phyloP scores from a whole-genome alignment of 306 rosid species.

The Urtica urens region DNA sequence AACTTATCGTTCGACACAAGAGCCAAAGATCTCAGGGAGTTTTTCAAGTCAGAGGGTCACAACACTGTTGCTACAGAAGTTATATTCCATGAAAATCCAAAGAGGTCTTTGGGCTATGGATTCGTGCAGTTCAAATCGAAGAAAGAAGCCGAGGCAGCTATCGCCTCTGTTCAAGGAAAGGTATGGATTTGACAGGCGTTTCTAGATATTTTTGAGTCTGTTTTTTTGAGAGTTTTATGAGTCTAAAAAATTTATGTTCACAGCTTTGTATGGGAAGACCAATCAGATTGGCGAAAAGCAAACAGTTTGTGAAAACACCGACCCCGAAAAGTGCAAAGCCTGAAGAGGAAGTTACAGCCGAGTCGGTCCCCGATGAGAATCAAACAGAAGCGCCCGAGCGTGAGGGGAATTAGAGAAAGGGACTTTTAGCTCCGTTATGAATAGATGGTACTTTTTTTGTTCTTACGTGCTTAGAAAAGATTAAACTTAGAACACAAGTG shows the following conservation, averaged over 20 bases:
- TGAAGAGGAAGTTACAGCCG: conserved; percentile 32
- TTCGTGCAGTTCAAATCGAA: conserved; percentile 75
- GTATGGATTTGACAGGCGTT: too few relatives aligned
- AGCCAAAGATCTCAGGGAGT: conserved; percentile 64
- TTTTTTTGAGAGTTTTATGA: conserved; percentile 7
- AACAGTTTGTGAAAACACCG: conserved; percentile 49
- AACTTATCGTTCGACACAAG: conserved; percentile 63
- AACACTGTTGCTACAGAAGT: conserved; percentile 53
- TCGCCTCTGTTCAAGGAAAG: conserved; percentile 66
- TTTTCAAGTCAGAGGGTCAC: conserved; percentile 47
- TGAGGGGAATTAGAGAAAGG: conserved; percentile 8
- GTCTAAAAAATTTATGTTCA: conserved; percentile 14
- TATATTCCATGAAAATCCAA: conserved; percentile 54
- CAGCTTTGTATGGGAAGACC: conserved; percentile 76
- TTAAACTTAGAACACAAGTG: conserved; percentile 7
- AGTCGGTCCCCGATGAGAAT: conserved; percentile 24
- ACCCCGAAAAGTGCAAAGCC: conserved; percentile 22
- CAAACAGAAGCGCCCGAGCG: conserved; percentile 27
- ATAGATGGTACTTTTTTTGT: conserved; percentile 4
- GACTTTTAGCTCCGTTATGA: conserved; percentile 4
- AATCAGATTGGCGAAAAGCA: conserved; percentile 53
- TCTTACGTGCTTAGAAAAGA: conserved; percentile 11
- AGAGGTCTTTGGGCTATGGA: conserved; percentile 77
- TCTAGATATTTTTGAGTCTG: background rate
- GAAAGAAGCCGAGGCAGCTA: conserved; percentile 71